These are phyloP conservation scores for Kazachstania viticola DNA, from an alignment of 805 yeast species.

Conservation along the genomic window DNA sequence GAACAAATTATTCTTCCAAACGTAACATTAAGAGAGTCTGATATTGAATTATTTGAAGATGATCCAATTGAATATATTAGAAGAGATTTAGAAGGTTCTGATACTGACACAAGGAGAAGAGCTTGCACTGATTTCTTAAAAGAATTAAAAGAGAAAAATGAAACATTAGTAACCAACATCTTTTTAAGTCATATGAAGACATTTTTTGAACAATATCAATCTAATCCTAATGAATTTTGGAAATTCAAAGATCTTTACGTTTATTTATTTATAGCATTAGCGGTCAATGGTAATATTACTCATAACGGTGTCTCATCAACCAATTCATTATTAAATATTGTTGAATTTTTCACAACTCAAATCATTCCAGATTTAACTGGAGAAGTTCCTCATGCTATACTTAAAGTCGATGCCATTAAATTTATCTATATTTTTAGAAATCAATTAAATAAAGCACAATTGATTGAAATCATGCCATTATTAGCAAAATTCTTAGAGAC, in stretches of 20 bases:
- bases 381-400: constrained; percentile 52
- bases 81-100: constrained; percentile 91
- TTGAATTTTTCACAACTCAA: constrained; percentile 68
- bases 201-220: constrained; percentile 43
- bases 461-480: constrained; percentile 68
- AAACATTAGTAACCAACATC: constrained; percentile 58
- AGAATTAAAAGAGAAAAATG: constrained; percentile 71
- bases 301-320: constrained; percentile 80
- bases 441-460: constrained; percentile 79
- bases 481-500: constrained; percentile 59
- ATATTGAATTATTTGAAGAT: constrained; percentile 89
- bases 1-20: constrained; percentile 84
- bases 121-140: constrained; percentile 87
- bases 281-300: constrained; percentile 84
- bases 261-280: constrained; percentile 76
- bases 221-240: constrained; percentile 51
- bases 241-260: constrained; percentile 77
- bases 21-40: constrained; percentile 72
- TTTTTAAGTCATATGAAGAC: constrained; percentile 62
- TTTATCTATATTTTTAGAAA: constrained; percentile 84
- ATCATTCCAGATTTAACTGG: constrained; percentile 74
- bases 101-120: constrained; percentile 82
- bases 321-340: constrained; percentile 74
- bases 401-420: constrained; percentile 86
- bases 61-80: constrained; percentile 91